A percentile compares a stretch with the other conserved stretches of the same genome.
phyloP scores from a whole-genome alignment of 2,329 filamentous ascomycete species.

The Fusarium brachygibbosum region DNA sequence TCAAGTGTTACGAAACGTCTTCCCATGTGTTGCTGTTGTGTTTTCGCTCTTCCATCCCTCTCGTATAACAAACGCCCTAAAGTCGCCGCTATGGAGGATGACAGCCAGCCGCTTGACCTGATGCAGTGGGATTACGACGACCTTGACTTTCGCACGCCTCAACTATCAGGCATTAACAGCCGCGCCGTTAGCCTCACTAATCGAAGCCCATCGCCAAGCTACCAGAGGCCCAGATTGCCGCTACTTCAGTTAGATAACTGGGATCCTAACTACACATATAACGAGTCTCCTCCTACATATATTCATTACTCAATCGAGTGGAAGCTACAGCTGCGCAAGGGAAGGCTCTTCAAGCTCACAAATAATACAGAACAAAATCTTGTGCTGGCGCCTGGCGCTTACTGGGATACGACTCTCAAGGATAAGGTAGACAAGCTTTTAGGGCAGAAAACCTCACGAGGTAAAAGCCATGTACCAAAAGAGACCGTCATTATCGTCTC shows the following conservation, averaged over 20 bases:
- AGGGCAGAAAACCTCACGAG: constrained; percentile 5
- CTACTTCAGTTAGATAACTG: constrained; percentile 27
- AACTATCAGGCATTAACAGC: neutral
- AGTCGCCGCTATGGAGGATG: constrained; percentile 1
- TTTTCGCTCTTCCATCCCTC: neutral
- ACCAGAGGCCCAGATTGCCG: neutral
- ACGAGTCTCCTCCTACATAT: constrained; percentile 20
- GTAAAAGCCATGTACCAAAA: constrained; percentile 7
- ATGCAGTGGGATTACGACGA: neutral
- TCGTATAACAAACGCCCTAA: neutral
- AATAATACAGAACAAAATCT: constrained; percentile 19
- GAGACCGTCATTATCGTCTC: constrained; percentile 22
- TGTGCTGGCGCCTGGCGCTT: constrained; percentile 22
- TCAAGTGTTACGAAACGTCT: too few relatives aligned
- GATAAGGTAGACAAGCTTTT: constrained; percentile 14
- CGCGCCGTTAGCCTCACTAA: neutral
- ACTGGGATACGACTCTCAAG: constrained; percentile 17
- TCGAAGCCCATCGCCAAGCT: neutral
- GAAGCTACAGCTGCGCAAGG: constrained; percentile 25
- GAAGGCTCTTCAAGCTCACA: constrained; percentile 5
- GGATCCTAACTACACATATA: constrained; percentile 14
- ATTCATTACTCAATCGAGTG: constrained; percentile 28
- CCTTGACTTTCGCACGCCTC: constrained; percentile 5
- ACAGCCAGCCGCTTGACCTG: neutral
- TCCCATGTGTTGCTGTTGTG: neutral